Conservation (phyloP, 139 green algal species). For the Chlamydomonas sp. region DNA sequence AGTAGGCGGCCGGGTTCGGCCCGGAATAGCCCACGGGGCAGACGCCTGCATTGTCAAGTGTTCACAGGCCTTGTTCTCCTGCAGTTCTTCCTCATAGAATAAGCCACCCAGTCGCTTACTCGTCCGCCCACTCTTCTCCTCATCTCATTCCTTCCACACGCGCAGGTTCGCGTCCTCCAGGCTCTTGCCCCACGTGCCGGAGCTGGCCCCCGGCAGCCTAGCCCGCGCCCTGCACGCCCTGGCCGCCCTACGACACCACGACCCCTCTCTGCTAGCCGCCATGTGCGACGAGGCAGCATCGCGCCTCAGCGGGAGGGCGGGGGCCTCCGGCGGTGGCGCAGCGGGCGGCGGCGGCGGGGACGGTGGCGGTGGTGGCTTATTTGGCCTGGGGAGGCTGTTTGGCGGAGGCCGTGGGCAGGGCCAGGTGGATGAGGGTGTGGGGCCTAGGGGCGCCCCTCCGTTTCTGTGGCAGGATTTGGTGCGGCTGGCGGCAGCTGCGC, state of each 20-base stretch:
- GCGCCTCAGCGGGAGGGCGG: background rate
- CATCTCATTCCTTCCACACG: background rate
- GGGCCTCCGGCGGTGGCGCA: background rate
- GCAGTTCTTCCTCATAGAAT: no score
- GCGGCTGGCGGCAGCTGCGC: conserved; percentile 27
- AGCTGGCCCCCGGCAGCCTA: conserved; percentile 8
- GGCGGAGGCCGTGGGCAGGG: background rate
- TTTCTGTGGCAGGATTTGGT: conserved; percentile 9
- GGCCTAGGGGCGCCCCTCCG: background rate
- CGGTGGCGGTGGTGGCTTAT: background rate
- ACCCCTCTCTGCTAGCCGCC: background rate
- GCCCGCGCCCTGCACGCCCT: conserved; percentile 15
- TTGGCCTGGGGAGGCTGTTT: background rate
- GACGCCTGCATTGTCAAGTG: no score
- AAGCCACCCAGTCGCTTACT: no score
- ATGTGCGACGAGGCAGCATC: background rate
- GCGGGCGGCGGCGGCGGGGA: background rate
- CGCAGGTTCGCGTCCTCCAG: background rate
- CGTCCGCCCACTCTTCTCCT: no score
- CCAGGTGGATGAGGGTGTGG: background rate
- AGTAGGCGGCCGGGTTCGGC: no score
- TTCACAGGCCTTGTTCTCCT: no score
- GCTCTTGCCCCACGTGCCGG: background rate
- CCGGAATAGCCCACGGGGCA: no score
- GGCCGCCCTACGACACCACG: conserved; percentile 14